Evolutionary conservation across 2,329 filamentous ascomycete species (phyloP), one percentile per base, ranked within the genome.

Genomic region (Xylariaceae sp.): DNA sequence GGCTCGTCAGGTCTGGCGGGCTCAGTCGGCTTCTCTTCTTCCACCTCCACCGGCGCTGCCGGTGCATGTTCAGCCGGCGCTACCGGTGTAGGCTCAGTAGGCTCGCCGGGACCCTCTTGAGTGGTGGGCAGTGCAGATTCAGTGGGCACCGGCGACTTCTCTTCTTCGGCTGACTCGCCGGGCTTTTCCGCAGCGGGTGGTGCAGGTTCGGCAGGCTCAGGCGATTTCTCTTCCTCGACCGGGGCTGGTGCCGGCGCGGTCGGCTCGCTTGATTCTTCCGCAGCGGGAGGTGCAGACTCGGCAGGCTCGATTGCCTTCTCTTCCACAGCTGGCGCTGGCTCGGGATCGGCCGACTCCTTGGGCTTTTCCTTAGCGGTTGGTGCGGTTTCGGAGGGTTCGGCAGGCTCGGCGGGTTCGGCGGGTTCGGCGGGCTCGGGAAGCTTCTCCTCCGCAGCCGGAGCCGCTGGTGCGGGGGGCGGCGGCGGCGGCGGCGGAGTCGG

Each of bases 341-440:
- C 36, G 36, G 19, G 25, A 16, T 24, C 33, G 4, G 19, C 16
- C 11, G 41, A 22, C 16, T 23, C 33, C 23, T 39, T 29, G n/a
- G 22, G 24, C 2, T 26, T 26, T 22, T 39, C 35, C 23, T 35
- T 22, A 5, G 19, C 11, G 18, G 9, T 22, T 27, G 36, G 22
- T 3, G 12, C 14, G 16, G 17, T n/a, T 12, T 39, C 33, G 14
- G 28, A n/a, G n/a, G n/a, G n/a, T n/a, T n/a, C n/a, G n/a, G n/a
- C n/a, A n/a, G n/a, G n/a, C n/a, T n/a, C n/a, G n/a, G n/a, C n/a
- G n/a, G n/a, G n/a, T n/a, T n/a, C n/a, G n/a, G n/a, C n/a, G n/a
- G n/a, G n/a, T n/a, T n/a, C n/a, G n/a, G n/a, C n/a, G n/a, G n/a
- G n/a, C n/a, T n/a, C n/a, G n/a, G n/a, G n/a, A n/a, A n/a, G n/a